Conservation (phyloP, 306 rosid species). For the Quercus cerris region DNA sequence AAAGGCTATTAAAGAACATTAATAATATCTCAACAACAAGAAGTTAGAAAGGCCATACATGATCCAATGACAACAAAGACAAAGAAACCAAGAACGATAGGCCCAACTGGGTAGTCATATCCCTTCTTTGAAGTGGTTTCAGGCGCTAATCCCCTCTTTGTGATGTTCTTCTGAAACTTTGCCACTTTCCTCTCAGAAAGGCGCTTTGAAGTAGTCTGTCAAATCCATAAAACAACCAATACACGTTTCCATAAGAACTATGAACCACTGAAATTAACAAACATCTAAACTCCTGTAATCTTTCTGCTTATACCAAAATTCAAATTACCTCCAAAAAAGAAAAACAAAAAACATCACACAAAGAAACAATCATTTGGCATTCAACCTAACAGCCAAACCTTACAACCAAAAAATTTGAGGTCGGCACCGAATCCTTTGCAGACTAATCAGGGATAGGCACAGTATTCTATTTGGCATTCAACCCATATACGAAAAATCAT, state of each 20-base stretch:
- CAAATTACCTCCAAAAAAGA: neutral
- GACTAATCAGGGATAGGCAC: no score
- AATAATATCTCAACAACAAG: neutral
- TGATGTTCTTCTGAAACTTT: conserved; percentile 53
- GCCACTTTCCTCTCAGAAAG: conserved; percentile 70
- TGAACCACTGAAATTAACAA: neutral
- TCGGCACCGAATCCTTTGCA: no score
- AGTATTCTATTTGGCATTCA: no score
- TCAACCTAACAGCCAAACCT: no score
- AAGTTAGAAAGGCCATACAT: conserved; percentile 35
- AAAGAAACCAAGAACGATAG: conserved; percentile 46
- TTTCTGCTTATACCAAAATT: neutral
- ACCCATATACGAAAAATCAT: neutral
- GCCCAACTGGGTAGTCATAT: conserved; percentile 40
- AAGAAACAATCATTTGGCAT: neutral
- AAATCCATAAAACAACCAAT: conserved; percentile 9
- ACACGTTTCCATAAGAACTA: neutral
- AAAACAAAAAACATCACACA: neutral
- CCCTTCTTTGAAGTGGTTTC: conserved; percentile 53
- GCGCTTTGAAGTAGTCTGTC: conserved; percentile 71
- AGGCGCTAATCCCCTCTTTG: conserved; percentile 42
- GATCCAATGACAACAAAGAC: conserved; percentile 55
- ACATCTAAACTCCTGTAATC: neutral
- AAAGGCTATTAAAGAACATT: neutral
- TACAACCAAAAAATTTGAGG: no score